Evolutionary conservation across 2,329 filamentous ascomycete species (phyloP), one percentile per base, ranked within the genome.

Genomic region (Colletotrichum paranaense): DNA sequence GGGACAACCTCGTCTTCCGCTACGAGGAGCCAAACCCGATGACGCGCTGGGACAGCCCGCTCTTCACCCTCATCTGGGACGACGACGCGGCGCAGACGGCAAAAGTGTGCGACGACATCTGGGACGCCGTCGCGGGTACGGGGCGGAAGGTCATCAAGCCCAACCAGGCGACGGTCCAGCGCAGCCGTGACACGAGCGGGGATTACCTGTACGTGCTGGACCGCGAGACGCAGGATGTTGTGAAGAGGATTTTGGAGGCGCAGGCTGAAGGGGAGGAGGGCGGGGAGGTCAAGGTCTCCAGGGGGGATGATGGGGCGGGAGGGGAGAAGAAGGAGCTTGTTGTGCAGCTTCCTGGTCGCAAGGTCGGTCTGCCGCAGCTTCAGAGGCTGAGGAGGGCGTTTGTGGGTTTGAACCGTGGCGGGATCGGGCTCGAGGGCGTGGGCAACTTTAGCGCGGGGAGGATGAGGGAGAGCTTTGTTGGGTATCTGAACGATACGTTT

Each of bases 1-100:
- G 94, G 87, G 93, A 95, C 75, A 95, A 95, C 77, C 87, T 95
- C 12, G 90, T 95, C 42, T 96, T 94, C 80, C 88, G 94, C 67
- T 95, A 95, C 80, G 94, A 97, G 82, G 94, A 97, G 82, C 94
- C 94, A 16, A 97, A 96, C 80, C 90, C 92, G 26, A 95, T 96
- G 93, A 92, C 89, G 2, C 86, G 94, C 56, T 97, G 94, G 94
- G 94, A 97, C 80, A 93, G 92, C 67, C 94, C 94, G 1, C 87
- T 97, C 2, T 97, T 96, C 82, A 93, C 93, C 4, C 87, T 97
- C 0, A 88, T 94, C 12, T 94, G 92, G 87, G 92, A 95, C 57
- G 94, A 97, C 80, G 88, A 89, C 68, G 87, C 88, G 70, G 88
- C 88, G n/a, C 91, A 91, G 78, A 80, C 87, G 11, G 81, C 77